Conservation (phyloP, 257 asterid species). For the Gentiana straminea region DNA sequence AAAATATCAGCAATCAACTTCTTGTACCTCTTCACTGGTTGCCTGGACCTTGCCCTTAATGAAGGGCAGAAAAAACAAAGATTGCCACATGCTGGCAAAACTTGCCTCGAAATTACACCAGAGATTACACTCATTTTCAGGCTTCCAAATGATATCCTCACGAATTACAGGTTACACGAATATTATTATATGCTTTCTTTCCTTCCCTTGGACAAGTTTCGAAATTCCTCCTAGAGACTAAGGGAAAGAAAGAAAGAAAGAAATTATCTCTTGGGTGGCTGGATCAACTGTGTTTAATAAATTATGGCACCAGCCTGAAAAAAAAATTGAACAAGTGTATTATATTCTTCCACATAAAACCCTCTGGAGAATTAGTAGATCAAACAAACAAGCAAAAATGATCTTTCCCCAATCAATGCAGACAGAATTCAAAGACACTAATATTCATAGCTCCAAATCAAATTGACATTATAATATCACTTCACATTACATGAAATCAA, state of each 20-base stretch:
- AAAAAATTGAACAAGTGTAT: slow-evolving; percentile 9
- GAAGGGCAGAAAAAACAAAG: slow-evolving; percentile 95
- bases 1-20: slow-evolving; percentile 87
- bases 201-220: slow-evolving; percentile 42
- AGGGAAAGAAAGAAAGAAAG: slow-evolving; percentile 54
- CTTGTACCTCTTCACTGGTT: slow-evolving; percentile 98
- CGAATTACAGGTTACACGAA: slow-evolving; percentile 10
- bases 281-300: slow-evolving; percentile 23
- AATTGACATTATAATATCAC: no score
- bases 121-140: slow-evolving; percentile 62
- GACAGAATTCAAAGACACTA: slow-evolving; percentile 1
- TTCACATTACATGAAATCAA: no score
- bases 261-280: slow-evolving; percentile 22
- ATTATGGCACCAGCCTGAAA: slow-evolving; percentile 51
- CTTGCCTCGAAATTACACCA: slow-evolving; percentile 88
- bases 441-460: neutral
- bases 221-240: slow-evolving; percentile 11
- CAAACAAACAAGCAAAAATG: slow-evolving; percentile 7
- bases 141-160: neutral
- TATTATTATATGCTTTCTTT: slow-evolving; percentile 34
- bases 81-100: slow-evolving; percentile 84
- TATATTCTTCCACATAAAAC: slow-evolving; percentile 23
- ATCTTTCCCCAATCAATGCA: slow-evolving; percentile 2
- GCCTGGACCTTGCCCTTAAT: slow-evolving; percentile 87
- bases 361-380: slow-evolving; percentile 17